Percentiles rank a stretch among this genome's conserved stretches.
Conservation (phyloP, 805 yeast species). For the Starmerella bacillaris region DNA sequence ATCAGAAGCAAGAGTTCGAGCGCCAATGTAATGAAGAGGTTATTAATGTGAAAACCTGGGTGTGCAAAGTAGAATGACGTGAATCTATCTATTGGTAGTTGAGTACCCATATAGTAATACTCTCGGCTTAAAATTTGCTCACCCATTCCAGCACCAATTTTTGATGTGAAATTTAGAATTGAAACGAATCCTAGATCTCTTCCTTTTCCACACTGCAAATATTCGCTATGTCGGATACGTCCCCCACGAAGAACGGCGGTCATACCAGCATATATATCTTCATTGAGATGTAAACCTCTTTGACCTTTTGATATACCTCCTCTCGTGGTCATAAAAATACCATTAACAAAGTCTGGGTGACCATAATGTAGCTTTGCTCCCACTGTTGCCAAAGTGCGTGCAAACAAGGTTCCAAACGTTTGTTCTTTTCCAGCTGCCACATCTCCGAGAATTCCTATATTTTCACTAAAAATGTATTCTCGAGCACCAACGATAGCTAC, state of each 20-base stretch:
- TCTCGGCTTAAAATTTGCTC: constrained; percentile 73
- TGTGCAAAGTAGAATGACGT: constrained; percentile 69
- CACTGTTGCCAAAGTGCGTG: constrained; percentile 62
- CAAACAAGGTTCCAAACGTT: constrained; percentile 70
- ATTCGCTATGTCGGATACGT: constrained; percentile 68
- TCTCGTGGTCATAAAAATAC: constrained; percentile 61
- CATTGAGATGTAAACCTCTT: constrained; percentile 64
- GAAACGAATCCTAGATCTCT: constrained; percentile 74
- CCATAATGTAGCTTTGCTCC: constrained; percentile 79
- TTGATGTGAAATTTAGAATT: constrained; percentile 62
- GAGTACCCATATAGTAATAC: constrained; percentile 61
- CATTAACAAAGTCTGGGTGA: constrained; percentile 67
- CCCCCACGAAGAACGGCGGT: constrained; percentile 64
- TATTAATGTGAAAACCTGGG: constrained; percentile 71
- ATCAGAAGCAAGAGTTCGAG: constrained; percentile 44
- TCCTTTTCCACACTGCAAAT: constrained; percentile 74
- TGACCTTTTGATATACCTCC: constrained; percentile 82
- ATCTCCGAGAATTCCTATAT: constrained; percentile 66
- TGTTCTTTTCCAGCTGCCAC: constrained; percentile 81
- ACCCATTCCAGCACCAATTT: constrained; percentile 83
- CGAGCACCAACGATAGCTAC: constrained; percentile 74
- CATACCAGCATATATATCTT: constrained; percentile 78
- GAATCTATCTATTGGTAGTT: constrained; percentile 59
- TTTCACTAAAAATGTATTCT: constrained; percentile 69
- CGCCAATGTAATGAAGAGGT: constrained; percentile 54